These are phyloP conservation scores for Phytophthora tentaculata DNA, from an alignment of 352 stramenopile species.

Conservation along the genomic window DNA sequence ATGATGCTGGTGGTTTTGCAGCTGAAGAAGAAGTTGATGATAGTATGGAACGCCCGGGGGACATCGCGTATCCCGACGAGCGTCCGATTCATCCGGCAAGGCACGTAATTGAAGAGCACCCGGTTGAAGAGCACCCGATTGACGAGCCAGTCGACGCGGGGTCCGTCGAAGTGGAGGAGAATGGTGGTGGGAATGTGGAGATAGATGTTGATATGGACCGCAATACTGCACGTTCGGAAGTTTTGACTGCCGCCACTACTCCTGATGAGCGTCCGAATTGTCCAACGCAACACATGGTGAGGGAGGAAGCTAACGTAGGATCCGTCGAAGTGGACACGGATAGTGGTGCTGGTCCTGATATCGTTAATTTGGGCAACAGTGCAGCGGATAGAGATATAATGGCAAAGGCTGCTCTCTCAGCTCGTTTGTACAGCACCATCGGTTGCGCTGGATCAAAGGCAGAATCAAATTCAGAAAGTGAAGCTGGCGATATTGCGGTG, in stretches of 20 bases:
- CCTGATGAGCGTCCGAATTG: neutral
- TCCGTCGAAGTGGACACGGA: neutral
- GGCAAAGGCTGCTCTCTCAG: neutral
- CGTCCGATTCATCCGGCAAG: neutral
- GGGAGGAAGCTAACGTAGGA: neutral
- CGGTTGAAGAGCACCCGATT: neutral
- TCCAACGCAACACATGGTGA: neutral
- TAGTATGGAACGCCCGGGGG: neutral
- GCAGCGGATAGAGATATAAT: neutral
- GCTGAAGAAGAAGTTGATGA: neutral
- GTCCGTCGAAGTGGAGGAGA: neutral
- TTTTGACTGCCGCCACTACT: neutral
- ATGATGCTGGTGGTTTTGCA: neutral
- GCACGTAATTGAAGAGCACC: neutral
- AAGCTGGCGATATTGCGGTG: constrained; percentile 33
- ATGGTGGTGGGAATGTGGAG: neutral
- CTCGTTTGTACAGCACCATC: neutral
- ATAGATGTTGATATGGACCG: neutral
- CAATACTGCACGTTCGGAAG: neutral
- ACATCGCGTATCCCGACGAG: neutral
- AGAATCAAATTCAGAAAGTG: constrained; percentile 6
- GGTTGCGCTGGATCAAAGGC: neutral
- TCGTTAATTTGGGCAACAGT: neutral
- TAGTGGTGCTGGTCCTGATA: neutral
- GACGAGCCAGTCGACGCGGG: neutral